These are phyloP conservation scores for Echeveria elegans DNA, from an alignment of 164 flowering plant genomes.

Conservation along the genomic window DNA sequence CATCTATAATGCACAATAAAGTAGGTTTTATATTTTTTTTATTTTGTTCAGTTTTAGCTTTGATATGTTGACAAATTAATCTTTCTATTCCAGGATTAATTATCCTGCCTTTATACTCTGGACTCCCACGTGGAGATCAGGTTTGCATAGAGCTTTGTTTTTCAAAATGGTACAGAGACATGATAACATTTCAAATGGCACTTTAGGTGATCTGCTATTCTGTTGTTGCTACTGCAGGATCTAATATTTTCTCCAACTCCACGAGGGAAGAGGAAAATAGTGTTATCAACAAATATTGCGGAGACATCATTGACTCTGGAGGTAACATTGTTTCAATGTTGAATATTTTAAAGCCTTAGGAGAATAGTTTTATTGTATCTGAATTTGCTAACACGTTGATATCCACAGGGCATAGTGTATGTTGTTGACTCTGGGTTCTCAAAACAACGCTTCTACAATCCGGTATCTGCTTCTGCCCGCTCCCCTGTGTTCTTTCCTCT, in stretches of 20 bases:
- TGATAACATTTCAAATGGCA: not conserved
- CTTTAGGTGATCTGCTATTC: not conserved
- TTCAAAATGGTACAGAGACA: not conserved
- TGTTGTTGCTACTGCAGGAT: conserved; percentile 38
- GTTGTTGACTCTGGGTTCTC: conserved; percentile 98
- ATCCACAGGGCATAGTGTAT: conserved; percentile 82
- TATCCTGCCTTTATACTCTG: conserved; percentile 77
- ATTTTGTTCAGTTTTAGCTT: not conserved
- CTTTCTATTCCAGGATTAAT: conserved; percentile 47
- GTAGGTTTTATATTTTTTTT: too few species aligned
- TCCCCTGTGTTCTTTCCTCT: not conserved
- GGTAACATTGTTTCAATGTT: conserved; percentile 29
- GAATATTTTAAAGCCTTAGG: not conserved
- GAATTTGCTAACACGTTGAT: conserved; percentile 3
- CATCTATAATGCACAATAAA: not conserved
- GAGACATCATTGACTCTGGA: conserved; percentile 96
- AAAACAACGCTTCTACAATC: conserved; percentile 91
- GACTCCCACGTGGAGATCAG: conserved; percentile 89
- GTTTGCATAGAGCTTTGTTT: conserved; percentile 24
- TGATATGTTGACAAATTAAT: not conserved
- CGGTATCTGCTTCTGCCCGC: conserved; percentile 49
- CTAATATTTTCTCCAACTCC: conserved; percentile 82
- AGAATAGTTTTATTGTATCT: not conserved
- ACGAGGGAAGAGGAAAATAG: conserved; percentile 89
- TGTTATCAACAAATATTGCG: conserved; percentile 92